Percentiles rank a stretch among this genome's conserved stretches.
Evolutionary conservation across 306 rosid genomes (phyloP).

Genomic region (Fagus sylvatica): DNA sequence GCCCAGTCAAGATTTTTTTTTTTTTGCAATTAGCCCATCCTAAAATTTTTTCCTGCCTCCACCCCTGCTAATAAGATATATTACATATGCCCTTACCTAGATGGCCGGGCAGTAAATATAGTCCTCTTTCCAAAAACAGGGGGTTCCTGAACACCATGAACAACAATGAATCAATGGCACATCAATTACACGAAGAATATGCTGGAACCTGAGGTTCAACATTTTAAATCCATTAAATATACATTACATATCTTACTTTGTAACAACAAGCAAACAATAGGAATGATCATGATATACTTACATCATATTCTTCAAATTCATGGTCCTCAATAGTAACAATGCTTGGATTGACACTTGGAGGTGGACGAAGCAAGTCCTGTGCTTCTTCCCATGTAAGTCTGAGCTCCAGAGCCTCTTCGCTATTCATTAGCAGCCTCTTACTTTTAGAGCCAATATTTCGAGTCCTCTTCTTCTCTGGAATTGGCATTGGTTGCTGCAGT

Average conservation of each 20-base stretch:
- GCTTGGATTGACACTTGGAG: conserved; percentile 76
- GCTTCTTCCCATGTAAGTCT: conserved; percentile 99
- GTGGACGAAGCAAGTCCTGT: conserved; percentile 96
- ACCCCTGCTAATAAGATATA: neutral
- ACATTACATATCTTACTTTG: conserved; percentile 1
- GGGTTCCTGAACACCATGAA: conserved; percentile 70
- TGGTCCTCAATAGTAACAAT: conserved; percentile 84
- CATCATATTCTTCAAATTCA: conserved; percentile 93
- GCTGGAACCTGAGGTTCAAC: conserved; percentile 21
- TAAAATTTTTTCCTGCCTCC: too few relatives aligned
- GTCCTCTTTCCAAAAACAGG: conserved; percentile 96
- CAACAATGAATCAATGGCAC: conserved; percentile 20
- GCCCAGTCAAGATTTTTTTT: neutral
- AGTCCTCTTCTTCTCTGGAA: conserved; percentile 75
- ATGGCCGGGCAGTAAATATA: conserved; percentile 56
- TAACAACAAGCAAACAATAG: neutral
- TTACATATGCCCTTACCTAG: conserved; percentile 63
- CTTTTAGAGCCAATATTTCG: conserved; percentile 87
- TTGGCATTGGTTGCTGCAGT: conserved; percentile 40
- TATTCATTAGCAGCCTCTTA: conserved; percentile 79
- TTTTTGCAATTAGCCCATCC: too few relatives aligned
- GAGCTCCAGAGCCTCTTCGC: conserved; percentile 84
- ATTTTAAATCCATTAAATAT: conserved; percentile 14
- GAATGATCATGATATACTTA: conserved; percentile 39
- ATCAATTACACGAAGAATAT: conserved; percentile 23